These are phyloP conservation scores for Leishmania amazonensis DNA, from an alignment of 208 protist species.

Conservation along the genomic window DNA sequence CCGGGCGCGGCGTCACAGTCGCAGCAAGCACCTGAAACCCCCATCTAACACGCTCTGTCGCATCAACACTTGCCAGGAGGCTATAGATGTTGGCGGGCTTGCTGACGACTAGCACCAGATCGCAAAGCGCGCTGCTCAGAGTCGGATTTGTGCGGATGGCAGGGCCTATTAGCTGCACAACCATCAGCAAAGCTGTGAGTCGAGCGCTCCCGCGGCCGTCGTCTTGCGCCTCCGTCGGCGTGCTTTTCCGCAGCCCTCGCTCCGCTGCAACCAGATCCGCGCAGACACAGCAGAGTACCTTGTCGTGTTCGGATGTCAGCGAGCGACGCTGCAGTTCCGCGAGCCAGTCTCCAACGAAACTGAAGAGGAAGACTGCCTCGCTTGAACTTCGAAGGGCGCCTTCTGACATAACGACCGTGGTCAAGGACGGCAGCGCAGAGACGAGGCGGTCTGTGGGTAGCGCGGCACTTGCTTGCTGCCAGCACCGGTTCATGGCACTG, in stretches of 20 bases:
- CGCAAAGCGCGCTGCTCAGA: not conserved
- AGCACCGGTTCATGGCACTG: not conserved
- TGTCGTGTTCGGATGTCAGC: constrained; percentile 2
- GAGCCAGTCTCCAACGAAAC: constrained; percentile 3
- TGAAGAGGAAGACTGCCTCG: constrained; percentile 1
- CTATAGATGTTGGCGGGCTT: constrained; percentile 2
- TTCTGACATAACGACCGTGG: not conserved
- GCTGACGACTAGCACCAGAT: not conserved
- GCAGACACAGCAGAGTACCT: constrained; percentile 8
- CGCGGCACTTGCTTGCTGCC: constrained; percentile 6
- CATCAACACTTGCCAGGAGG: not conserved
- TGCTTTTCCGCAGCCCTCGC: not conserved
- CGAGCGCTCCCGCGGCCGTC: not conserved
- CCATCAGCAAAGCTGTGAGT: constrained; percentile 1
- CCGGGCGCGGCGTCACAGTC: not conserved
- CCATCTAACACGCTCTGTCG: constrained; percentile 6
- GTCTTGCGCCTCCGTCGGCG: not conserved
- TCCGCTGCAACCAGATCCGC: constrained; percentile 5
- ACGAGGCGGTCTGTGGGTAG: constrained; percentile 7
- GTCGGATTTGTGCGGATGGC: not conserved
- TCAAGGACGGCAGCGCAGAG: not conserved
- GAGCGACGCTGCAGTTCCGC: constrained; percentile 11
- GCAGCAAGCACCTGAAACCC: constrained; percentile 10
- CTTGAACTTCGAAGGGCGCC: not conserved
- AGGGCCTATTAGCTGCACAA: not conserved